Base-by-base conservation (phyloP, 495 filamentous ascomycete genomes). In the Letharia columbiana region DNA sequence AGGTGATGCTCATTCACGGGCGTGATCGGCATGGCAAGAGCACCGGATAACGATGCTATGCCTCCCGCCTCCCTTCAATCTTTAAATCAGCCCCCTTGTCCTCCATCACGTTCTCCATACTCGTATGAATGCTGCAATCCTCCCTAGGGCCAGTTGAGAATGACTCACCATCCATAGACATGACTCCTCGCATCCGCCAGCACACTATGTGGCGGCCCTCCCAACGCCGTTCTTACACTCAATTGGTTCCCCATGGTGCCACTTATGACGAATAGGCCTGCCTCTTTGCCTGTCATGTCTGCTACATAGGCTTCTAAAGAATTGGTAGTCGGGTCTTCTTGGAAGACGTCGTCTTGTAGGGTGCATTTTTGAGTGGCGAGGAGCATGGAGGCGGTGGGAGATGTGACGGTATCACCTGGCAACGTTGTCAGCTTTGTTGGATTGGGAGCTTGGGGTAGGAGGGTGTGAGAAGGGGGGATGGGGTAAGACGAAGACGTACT, bases 361-460 rank as follows among this genome's bases (percentile, higher is more conserved):
- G 83, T 84, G 9, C 81, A 82, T 50, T 78, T 72, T 61, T 76
- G 75, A 67, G 87, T 87, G 15, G 85, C 82, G 47, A 80, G 75
- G 20, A 96, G 86, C 92, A 96, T 96, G 15, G 86, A 83, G 7
- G 80, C 62, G 49, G 91, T 96, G 3, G 93, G 92, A 1, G 91
- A 92, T 11, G 93, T 98, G 77, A 92, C 84, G 35, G 88, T 89
- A 72, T 98, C 92, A 75, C 83, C 84, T 85, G 73, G 18, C 17
- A 35, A 35, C 50, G 20, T 5, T 9, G 31, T 37, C 37, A 59
- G 42, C 39, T 58, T 18, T 28, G 52, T 17, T n/a, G 11, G 3
- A 35, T 60, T 20, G 28, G 8, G 44, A 15, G 42, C 31, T 54
- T 52, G 41, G 23, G 33, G 45, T 20, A 45, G 40, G 17, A 23